Conservation (phyloP, 148 eudicot genomes). For the Salicornia ramosissima region DNA sequence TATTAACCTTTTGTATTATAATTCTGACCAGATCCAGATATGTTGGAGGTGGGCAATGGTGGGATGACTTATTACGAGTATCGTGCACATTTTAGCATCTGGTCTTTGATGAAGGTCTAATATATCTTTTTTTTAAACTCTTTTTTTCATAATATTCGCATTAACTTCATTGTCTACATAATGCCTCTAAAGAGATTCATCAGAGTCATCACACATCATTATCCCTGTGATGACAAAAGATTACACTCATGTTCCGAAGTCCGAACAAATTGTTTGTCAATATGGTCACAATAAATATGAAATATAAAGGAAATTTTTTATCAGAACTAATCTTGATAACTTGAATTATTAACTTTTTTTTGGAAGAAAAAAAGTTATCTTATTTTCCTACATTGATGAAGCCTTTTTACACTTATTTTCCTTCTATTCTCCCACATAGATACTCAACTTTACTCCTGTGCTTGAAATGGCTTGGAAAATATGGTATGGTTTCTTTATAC, state of each 20-base stretch:
- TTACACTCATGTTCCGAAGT: background rate
- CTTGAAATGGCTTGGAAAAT: too few species aligned
- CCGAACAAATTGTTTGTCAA: background rate
- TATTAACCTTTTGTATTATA: constrained; percentile 1
- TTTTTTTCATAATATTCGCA: background rate
- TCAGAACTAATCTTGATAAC: too few species aligned
- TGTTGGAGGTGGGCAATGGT: constrained; percentile 98
- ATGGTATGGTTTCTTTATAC: too few species aligned
- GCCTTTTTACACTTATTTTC: too few species aligned
- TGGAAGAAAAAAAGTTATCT: too few species aligned
- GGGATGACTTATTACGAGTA: constrained; percentile 86
- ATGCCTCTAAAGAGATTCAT: background rate
- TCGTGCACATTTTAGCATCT: constrained; percentile 88
- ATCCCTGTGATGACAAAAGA: background rate
- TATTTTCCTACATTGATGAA: too few species aligned
- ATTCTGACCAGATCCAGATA: constrained; percentile 71
- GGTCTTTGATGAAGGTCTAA: constrained; percentile 93
- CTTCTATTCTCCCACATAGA: too few species aligned
- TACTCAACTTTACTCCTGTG: too few species aligned
- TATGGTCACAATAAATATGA: background rate
- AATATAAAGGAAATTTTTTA: too few species aligned
- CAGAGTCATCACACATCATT: background rate
- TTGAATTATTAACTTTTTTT: too few species aligned
- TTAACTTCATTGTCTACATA: background rate
- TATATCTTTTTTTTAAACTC: background rate